Evolutionary conservation across 495 filamentous ascomycete species (phyloP).

Genomic region (Neurospora sp.): DNA sequence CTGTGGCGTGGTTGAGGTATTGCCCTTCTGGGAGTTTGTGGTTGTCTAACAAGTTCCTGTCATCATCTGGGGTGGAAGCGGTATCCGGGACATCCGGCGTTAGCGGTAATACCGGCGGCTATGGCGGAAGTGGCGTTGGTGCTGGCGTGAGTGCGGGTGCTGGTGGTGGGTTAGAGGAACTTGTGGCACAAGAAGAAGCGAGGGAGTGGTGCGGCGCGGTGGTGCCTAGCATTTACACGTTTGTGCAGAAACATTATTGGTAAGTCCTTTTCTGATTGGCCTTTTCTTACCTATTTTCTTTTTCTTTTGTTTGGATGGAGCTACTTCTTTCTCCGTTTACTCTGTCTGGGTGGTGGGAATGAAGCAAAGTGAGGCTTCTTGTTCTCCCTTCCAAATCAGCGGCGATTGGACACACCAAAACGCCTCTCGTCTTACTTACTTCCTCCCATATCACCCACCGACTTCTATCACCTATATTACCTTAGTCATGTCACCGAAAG

Average conservation of each 20-base stretch:
- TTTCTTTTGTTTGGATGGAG: not conserved
- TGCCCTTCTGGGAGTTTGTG: conserved; percentile 33
- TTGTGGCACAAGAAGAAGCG: conserved; percentile 4
- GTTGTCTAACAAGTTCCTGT: not conserved
- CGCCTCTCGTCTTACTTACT: not conserved
- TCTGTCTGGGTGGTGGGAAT: not conserved
- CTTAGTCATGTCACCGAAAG: not conserved
- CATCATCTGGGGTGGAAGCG: not conserved
- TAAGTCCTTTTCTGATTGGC: conserved; percentile 29
- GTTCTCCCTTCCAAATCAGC: not conserved
- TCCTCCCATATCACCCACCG: not conserved
- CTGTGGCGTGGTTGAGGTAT: conserved; percentile 61
- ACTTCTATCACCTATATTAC: not conserved
- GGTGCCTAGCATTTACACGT: conserved; percentile 80
- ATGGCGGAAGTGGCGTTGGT: not conserved
- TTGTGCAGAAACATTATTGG: conserved; percentile 87
- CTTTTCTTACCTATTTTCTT: not conserved
- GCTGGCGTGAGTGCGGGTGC: not conserved
- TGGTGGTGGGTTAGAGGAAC: not conserved
- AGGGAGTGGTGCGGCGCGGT: conserved; percentile 65
- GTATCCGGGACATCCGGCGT: conserved; percentile 11
- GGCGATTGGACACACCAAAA: not conserved
- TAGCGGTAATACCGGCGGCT: not conserved
- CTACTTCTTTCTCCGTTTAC: not conserved
- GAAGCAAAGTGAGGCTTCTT: not conserved